Evolutionary conservation across 1,284 basidiomycete species (phyloP), one percentile per base, ranked within the genome.

Genomic region (Trametes hirsuta): DNA sequence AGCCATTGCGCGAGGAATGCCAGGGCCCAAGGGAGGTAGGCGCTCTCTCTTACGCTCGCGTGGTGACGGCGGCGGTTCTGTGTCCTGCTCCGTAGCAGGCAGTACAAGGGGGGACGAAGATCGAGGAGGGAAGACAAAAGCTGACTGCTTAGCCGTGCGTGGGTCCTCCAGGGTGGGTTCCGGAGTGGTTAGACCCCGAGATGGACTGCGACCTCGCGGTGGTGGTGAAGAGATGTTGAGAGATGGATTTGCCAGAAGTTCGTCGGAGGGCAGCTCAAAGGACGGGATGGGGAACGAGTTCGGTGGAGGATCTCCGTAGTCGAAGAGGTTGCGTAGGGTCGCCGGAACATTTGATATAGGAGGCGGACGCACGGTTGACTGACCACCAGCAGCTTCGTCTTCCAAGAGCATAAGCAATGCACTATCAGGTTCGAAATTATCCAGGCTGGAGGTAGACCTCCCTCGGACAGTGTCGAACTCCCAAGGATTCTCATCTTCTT

Each of bases 391-490:
- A 4, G 44, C 24, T 44, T 65, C 61, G 25, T 63, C 64, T 18
- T 65, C 61, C 18, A 65, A 39, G 3, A 63, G 39, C 1, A 47
- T 34, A 22, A 65, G 61, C 34, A 66, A 51, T 1, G 66, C 58
- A 39, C 53, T 54, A 30, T 67, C 66, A 18, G 58, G 47, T 21
- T 68, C 67, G 15, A 58, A 53, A 4, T 46, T 44, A 22, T 56
- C 50, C 1, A 53, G 25, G n/a, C 73, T 70, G 18, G 71, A 53
- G 15, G 69, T 64, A 15, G 74, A 68, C 3, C 74, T 77, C 21
- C 80, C 81, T 47, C 85, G 80, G 36, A 91, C 76, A 0, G 90
- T 91, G 53, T 93, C 91, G 67, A 93, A 93, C 68, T 90, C 87
- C 90, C 90, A 93, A 51, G 78, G 75, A 59, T 81, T 80, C 48